Conservation (phyloP, 2,329 filamentous ascomycete genomes). For the Fusarium tanahbumbuense region DNA sequence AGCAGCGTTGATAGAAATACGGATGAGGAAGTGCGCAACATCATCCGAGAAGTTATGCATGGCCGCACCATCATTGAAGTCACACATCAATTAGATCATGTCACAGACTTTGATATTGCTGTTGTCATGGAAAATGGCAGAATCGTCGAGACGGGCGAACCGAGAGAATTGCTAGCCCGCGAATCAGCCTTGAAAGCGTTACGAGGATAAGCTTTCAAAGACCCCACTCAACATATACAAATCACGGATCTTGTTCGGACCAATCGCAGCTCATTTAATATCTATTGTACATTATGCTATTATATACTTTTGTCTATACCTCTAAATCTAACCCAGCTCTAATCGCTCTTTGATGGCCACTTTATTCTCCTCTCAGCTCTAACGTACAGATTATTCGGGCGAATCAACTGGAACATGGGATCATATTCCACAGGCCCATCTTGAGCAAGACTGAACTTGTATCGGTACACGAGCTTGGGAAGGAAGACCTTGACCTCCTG, state of each 20-base stretch:
- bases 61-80: conserved; percentile 48
- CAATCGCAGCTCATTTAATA: background rate
- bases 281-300: conserved; percentile 28
- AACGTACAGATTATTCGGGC: conserved; percentile 66
- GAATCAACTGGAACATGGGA: conserved; percentile 68
- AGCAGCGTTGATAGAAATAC: conserved; percentile 49
- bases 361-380: conserved; percentile 60
- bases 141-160: conserved; percentile 45
- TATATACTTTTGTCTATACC: conserved; percentile 27
- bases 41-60: conserved; percentile 38
- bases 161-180: conserved; percentile 39
- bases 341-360: conserved; percentile 55
- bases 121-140: conserved; percentile 47
- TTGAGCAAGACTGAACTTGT: conserved; percentile 65
- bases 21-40: conserved; percentile 42
- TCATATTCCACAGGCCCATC: conserved; percentile 67
- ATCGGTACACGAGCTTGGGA: conserved; percentile 68
- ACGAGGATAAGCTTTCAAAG: background rate
- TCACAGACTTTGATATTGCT: conserved; percentile 45
- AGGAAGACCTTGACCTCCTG: conserved; percentile 70
- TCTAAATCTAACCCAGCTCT: background rate
- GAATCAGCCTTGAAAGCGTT: conserved; percentile 12
- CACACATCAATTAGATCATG: conserved; percentile 46
- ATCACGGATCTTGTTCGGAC: background rate
- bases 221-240: background rate